These are phyloP conservation scores for Parafenestella ontariensis DNA, from an alignment of 2,329 filamentous ascomycete genomes.

Conservation along the genomic window DNA sequence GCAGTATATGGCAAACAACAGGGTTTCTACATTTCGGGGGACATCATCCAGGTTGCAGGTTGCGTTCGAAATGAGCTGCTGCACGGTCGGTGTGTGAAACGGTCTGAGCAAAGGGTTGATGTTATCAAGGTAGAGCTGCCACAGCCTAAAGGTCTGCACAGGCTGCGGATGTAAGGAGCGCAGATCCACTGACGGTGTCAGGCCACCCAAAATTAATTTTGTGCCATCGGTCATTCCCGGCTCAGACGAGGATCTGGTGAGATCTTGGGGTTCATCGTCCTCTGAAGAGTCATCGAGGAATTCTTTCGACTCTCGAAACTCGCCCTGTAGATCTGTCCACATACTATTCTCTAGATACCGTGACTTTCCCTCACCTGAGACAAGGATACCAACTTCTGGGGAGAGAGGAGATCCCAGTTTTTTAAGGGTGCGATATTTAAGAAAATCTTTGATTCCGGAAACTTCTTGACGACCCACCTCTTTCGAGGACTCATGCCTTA, in stretches of 20 bases:
- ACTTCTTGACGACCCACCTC: not conserved
- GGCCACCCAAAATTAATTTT: slow-evolving; percentile 28
- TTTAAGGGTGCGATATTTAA: not conserved
- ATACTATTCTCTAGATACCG: slow-evolving; percentile 43
- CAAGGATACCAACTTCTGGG: slow-evolving; percentile 28
- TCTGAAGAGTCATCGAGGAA: slow-evolving; percentile 41
- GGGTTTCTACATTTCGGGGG: slow-evolving; percentile 64
- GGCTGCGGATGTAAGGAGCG: slow-evolving; percentile 65
- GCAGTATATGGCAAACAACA: slow-evolving; percentile 44
- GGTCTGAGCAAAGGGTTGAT: slow-evolving; percentile 77
- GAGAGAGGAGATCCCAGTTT: not conserved
- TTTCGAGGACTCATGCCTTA: slow-evolving; percentile 16
- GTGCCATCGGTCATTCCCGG: slow-evolving; percentile 12
- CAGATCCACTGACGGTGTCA: slow-evolving; percentile 17
- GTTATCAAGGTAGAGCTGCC: slow-evolving; percentile 77
- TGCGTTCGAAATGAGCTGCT: slow-evolving; percentile 70
- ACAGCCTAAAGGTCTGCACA: slow-evolving; percentile 72
- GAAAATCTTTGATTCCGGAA: slow-evolving; percentile 8
- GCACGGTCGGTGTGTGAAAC: slow-evolving; percentile 74
- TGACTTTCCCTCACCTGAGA: slow-evolving; percentile 36
- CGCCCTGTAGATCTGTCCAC: slow-evolving; percentile 39
- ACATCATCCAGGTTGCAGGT: slow-evolving; percentile 63
- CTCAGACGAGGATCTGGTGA: not conserved
- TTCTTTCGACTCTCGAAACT: slow-evolving; percentile 38
- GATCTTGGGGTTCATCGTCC: slow-evolving; percentile 22